Base-by-base conservation (phyloP, 2,329 filamentous ascomycete genomes). In the Cladophialophora carrionii region DNA sequence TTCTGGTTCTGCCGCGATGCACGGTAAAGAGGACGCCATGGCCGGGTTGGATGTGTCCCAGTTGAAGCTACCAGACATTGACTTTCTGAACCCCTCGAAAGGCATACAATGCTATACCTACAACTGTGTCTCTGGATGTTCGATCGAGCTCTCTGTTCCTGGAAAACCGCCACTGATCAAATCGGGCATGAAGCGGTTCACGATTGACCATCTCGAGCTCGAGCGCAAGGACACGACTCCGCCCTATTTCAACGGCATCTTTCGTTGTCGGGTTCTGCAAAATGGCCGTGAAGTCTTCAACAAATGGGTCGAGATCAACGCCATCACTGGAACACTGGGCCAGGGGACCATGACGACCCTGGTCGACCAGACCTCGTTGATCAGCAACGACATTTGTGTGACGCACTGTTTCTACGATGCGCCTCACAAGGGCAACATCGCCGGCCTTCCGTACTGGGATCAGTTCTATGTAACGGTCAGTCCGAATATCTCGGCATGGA, bases 321-420 rank as follows among this genome's bases (percentile, higher is more conserved):
- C 48, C 48, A 52, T 52, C 48, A 52, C 48, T 1, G 48, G 48
- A 6, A 52, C 14, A 1, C 26, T 52, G 22, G 20, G 48, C 2
- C 48, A 52, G 48, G 48, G 48, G 3, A 52, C n/a, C 0, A 52
- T 52, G 48, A 52, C 26, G 48, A 52, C 48, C 3, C 48, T 52
- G 26, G 48, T 52, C 14, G 48, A 52, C 14, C 48, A 52, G 48
- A 52, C 48, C 20, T 52, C 48, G 22, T 4, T 29, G 20, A n/a
- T 52, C 20, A 52, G 22, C 48, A 12, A 29, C 10, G 48, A 52
- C 9, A n/a, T 52, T 12, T 52, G 48, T 26, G 48, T 52, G 48
- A 24, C 48, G 48, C 48, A 52, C 5, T 52, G 48, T 52, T 52
- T 52, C 48, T 52, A 52, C 48, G 48, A 52, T 26, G 48, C 48